Percentiles rank a stretch among this genome's conserved stretches.
phyloP scores from a whole-genome alignment of 2,329 filamentous ascomycete genomes.

The Scedosporium aurantiacum region DNA sequence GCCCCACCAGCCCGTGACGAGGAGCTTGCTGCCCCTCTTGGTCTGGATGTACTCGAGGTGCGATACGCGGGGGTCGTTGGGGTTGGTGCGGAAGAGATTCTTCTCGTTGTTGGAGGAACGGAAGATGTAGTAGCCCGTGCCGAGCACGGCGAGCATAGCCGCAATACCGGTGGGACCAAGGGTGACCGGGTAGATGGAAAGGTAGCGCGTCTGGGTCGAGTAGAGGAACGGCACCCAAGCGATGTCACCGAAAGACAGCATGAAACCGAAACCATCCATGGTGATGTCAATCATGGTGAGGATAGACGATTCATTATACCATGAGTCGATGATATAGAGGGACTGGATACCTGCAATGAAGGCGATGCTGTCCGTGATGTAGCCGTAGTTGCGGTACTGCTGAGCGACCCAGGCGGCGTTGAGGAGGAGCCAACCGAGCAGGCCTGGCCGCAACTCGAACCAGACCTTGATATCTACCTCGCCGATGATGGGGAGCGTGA shows the following conservation, averaged over 20 bases:
- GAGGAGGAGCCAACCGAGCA: slow-evolving; percentile 80
- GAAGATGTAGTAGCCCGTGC: slow-evolving; percentile 79
- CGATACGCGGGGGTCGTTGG: slow-evolving; percentile 64
- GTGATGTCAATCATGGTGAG: slow-evolving; percentile 92
- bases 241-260: slow-evolving; percentile 86
- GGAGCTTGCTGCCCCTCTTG: slow-evolving; percentile 65
- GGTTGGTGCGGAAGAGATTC: slow-evolving; percentile 84
- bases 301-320: slow-evolving; percentile 80
- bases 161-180: slow-evolving; percentile 59
- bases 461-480: slow-evolving; percentile 85
- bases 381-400: slow-evolving; percentile 78
- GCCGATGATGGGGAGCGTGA: slow-evolving; percentile 67
- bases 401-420: slow-evolving; percentile 77
- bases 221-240: slow-evolving; percentile 91
- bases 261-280: slow-evolving; percentile 87
- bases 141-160: slow-evolving; percentile 55
- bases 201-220: slow-evolving; percentile 72
- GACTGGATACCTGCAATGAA: slow-evolving; percentile 68
- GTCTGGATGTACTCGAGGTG: slow-evolving; percentile 84
- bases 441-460: slow-evolving; percentile 81
- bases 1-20: slow-evolving; percentile 90
- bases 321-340: slow-evolving; percentile 73
- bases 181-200: slow-evolving; percentile 69
- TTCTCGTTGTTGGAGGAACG: slow-evolving; percentile 90
- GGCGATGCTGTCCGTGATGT: slow-evolving; percentile 74